Conservation (phyloP, 495 filamentous ascomycete species). For the Penicillium chermesinum region DNA sequence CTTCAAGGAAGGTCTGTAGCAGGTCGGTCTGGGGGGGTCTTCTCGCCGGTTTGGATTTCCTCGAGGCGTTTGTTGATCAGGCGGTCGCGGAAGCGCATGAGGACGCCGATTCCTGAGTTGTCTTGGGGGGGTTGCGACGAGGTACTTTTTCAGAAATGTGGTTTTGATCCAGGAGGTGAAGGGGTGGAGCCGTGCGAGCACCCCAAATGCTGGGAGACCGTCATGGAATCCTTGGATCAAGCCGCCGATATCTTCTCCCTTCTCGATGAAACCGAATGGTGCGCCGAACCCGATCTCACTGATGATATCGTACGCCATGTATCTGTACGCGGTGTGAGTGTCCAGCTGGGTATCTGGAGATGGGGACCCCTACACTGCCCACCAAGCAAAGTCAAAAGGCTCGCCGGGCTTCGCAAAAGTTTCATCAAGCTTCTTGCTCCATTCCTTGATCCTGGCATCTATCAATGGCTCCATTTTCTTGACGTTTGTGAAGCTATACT, state of each 20-base stretch:
- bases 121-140: slow-evolving; percentile 54
- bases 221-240: slow-evolving; percentile 51
- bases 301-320: slow-evolving; percentile 60
- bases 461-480: slow-evolving; percentile 51
- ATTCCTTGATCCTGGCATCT: slow-evolving; percentile 40
- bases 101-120: slow-evolving; percentile 35
- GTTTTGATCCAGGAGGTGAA: slow-evolving; percentile 50
- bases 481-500: slow-evolving; percentile 49
- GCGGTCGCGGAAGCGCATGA: slow-evolving; percentile 48
- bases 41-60: slow-evolving; percentile 24
- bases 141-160: slow-evolving; percentile 49
- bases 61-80: slow-evolving; percentile 37
- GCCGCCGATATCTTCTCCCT: slow-evolving; percentile 51
- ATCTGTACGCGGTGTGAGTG: slow-evolving; percentile 17
- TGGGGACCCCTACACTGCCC: slow-evolving; percentile 40
- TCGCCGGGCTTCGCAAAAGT: slow-evolving; percentile 39
- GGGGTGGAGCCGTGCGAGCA: slow-evolving; percentile 47
- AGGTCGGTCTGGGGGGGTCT: slow-evolving; percentile 23
- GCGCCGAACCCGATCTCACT: slow-evolving; percentile 59
- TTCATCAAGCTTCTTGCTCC: slow-evolving; percentile 38
- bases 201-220: slow-evolving; percentile 43
- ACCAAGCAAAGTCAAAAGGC: slow-evolving; percentile 47
- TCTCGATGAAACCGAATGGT: slow-evolving; percentile 56
- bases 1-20: slow-evolving; percentile 38
- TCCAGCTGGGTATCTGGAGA: background rate